Base-by-base conservation (phyloP, 306 rosid species). In the Acmispon strigosus region DNA sequence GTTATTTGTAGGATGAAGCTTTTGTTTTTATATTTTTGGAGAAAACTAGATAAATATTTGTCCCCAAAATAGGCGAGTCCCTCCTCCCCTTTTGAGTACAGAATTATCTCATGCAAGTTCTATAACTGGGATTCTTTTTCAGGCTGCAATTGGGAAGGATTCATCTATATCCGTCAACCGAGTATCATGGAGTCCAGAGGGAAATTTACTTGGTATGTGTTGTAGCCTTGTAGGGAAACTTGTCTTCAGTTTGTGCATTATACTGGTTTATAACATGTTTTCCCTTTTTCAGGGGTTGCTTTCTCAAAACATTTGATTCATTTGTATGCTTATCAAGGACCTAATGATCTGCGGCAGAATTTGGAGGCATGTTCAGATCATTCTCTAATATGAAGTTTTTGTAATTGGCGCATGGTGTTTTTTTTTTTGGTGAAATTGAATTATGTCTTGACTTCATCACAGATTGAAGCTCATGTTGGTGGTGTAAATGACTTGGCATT, bases 131-230 rank as follows among this genome's bases (percentile, higher is more conserved):
- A 62, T 66, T 69, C 59, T 58, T 82, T 11, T 78, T 56, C 86
- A 92, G 96, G 84, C 87, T 69, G 67, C 85, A 41, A 17, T 78
- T 60, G 60, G 54, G 51, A 85, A 84, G 76, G 96, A 84, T 20
- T 15, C 83, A 10, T 53, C 81, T 36, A 66, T 90, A 60, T 86
- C 96, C 39, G 78, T 92, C 27, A 90, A 78, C 72, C 86, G 91
- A 16, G 86, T 85, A 47, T 67, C 86, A n/a, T 92, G 98, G 98
- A 88, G 90, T 74, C 84, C 83, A 15, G 92, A 92, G 75, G 98
- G 98, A 63, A 81, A 62, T 54, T 81, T 66, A 82, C 70, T 90
- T 61, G 98, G 96, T 92, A 82, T 17, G 96, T 78, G 34, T 8
- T 68, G 14, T 34, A 41, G 96, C 76, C 24, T 8, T 68, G 14